Percentiles rank a stretch among this genome's conserved stretches.
phyloP scores from a whole-genome alignment of 352 stramenopile genomes.

The Pythium biforme region DNA sequence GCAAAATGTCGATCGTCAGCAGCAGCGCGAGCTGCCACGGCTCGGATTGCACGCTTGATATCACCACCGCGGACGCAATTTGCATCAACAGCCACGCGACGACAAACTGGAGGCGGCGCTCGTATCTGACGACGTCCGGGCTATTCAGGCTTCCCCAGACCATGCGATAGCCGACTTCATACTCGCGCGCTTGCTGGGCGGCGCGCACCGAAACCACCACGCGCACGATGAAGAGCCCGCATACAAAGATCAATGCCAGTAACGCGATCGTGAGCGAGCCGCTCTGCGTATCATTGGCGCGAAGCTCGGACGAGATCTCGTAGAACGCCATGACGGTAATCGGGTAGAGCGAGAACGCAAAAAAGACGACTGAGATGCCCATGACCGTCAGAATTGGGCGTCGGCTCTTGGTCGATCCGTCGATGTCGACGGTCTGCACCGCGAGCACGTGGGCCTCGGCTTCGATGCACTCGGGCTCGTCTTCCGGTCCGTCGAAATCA shows the following conservation, averaged over 20 bases:
- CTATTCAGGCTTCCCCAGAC: constrained; percentile 27
- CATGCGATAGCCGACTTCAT: constrained; percentile 11
- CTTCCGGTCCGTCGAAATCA: neutral
- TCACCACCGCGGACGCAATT: constrained; percentile 17
- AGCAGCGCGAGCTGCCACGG: constrained; percentile 22
- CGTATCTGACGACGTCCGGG: constrained; percentile 19
- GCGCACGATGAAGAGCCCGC: constrained; percentile 5
- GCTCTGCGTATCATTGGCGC: neutral
- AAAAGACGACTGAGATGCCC: constrained; percentile 10
- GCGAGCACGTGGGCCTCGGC: neutral
- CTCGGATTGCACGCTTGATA: constrained; percentile 13
- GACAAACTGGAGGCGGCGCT: constrained; percentile 24
- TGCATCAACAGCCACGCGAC: constrained; percentile 16
- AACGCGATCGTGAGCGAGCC: constrained; percentile 15
- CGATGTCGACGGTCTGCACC: constrained; percentile 1
- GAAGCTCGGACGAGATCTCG: constrained; percentile 24
- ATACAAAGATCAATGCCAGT: constrained; percentile 9
- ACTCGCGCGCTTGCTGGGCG: neutral
- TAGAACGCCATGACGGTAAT: constrained; percentile 22
- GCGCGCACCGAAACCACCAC: neutral
- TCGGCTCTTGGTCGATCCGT: constrained; percentile 1
- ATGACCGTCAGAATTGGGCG: constrained; percentile 1
- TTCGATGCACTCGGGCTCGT: neutral
- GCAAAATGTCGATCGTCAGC: constrained; percentile 19
- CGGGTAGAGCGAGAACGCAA: constrained; percentile 26